A percentile compares a stretch with the other conserved stretches of the same genome.
Evolutionary conservation across 768 basidiomycete genomes (phyloP).

Genomic region (Pholiota conissans): DNA sequence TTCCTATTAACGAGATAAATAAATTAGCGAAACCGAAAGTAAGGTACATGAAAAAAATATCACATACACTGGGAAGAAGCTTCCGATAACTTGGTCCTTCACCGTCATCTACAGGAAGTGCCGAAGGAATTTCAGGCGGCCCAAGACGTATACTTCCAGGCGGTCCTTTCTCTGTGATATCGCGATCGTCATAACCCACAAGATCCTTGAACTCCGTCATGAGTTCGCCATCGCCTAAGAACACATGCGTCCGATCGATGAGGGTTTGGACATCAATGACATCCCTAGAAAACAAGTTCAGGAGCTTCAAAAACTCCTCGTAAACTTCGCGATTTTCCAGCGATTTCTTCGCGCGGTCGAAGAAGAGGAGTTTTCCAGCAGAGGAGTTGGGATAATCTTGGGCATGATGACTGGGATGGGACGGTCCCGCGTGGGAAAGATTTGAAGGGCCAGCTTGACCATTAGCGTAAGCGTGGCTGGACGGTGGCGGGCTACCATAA

Average conservation of each 20-base stretch:
- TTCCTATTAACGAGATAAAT: slow-evolving; percentile 64
- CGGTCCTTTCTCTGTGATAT: slow-evolving; percentile 65
- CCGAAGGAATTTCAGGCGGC: slow-evolving; percentile 74
- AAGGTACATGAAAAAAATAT: slow-evolving; percentile 1
- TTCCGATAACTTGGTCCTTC: slow-evolving; percentile 94
- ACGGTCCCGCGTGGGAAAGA: slow-evolving; percentile 22
- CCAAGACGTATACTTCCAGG: slow-evolving; percentile 77
- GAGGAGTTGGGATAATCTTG: slow-evolving; percentile 36
- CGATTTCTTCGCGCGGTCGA: slow-evolving; percentile 86
- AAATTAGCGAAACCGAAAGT: slow-evolving; percentile 4
- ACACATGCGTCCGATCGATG: slow-evolving; percentile 75
- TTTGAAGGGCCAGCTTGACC: slow-evolving; percentile 16
- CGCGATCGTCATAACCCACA: slow-evolving; percentile 75
- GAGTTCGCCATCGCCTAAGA: slow-evolving; percentile 81
- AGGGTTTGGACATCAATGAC: slow-evolving; percentile 86
- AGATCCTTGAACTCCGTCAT: slow-evolving; percentile 84
- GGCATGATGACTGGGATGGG: slow-evolving; percentile 22
- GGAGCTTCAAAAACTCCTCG: slow-evolving; percentile 93
- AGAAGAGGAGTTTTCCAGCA: slow-evolving; percentile 86
- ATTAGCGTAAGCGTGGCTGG: slow-evolving; percentile 28
- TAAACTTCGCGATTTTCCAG: slow-evolving; percentile 76
- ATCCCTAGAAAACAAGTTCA: slow-evolving; percentile 88
- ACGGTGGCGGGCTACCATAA: slow-evolving; percentile 41
- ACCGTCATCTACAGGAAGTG: slow-evolving; percentile 78
- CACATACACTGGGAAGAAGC: slow-evolving; percentile 82